These are phyloP conservation scores for Epichloe elymi DNA, from an alignment of 2,329 filamentous ascomycete genomes.

Conservation along the genomic window DNA sequence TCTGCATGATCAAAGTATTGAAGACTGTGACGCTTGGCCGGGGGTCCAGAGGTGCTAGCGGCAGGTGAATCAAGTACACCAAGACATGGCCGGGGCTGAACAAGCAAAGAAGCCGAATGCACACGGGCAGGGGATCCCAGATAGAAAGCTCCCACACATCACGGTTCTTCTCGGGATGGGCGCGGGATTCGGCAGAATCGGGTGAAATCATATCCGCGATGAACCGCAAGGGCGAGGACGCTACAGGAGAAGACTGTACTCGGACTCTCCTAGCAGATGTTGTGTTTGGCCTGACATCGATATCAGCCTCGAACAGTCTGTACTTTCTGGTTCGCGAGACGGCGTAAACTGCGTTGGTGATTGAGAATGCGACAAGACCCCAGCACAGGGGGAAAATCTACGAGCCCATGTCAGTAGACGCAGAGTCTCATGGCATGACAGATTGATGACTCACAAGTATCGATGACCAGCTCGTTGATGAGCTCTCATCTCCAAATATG, in stretches of 20 bases:
- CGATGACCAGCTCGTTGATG: conserved; percentile 51
- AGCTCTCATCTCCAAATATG: conserved; percentile 63
- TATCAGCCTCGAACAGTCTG: conserved; percentile 75
- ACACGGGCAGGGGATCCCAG: conserved; percentile 86
- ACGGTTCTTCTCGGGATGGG: conserved; percentile 65
- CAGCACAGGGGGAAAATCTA: conserved; percentile 60
- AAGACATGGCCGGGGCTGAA: conserved; percentile 93
- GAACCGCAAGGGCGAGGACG: conserved; percentile 66
- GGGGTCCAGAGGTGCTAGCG: conserved; percentile 60
- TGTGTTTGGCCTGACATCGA: conserved; percentile 64
- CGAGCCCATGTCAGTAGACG: not conserved
- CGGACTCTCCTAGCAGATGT: conserved; percentile 80
- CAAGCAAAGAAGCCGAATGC: conserved; percentile 68
- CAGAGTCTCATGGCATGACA: too few species aligned
- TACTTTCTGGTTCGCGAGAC: conserved; percentile 75
- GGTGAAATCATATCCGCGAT: conserved; percentile 54
- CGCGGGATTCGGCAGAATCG: conserved; percentile 65
- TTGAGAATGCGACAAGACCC: conserved; percentile 51
- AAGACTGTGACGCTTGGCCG: conserved; percentile 77
- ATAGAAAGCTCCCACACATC: conserved; percentile 93
- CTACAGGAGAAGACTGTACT: conserved; percentile 69
- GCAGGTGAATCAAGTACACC: conserved; percentile 79
- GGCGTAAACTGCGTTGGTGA: conserved; percentile 67
- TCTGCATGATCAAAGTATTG: conserved; percentile 65
- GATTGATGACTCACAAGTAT: conserved; percentile 31